Conservation (phyloP, 2,329 filamentous ascomycete genomes). For the Coniochaeta sp. region DNA sequence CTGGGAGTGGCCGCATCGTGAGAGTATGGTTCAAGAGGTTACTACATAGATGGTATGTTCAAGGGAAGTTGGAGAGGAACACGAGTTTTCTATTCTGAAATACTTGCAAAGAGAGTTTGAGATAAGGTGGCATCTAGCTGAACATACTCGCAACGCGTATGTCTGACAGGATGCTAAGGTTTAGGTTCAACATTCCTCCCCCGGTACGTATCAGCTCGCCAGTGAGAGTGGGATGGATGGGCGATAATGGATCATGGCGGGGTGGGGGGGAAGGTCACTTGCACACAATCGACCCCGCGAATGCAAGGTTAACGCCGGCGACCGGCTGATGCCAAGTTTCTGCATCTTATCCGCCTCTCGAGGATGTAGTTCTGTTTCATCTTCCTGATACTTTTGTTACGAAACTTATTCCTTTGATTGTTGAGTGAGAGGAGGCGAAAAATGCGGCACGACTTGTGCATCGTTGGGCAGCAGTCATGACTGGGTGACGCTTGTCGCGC, state of each 20-base stretch:
- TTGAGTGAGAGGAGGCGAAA: no score
- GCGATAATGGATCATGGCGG: not conserved
- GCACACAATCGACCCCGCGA: not conserved
- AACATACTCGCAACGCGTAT: not conserved
- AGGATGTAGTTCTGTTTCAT: not conserved
- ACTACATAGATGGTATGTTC: conserved; percentile 7
- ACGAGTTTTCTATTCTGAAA: not conserved
- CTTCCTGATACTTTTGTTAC: not conserved
- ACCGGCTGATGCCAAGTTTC: not conserved
- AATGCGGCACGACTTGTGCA: no score
- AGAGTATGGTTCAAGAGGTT: not conserved
- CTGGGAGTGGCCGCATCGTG: conserved; percentile 36
- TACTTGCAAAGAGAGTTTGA: not conserved
- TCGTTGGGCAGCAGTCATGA: not conserved
- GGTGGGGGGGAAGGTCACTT: not conserved
- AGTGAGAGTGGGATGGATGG: not conserved
- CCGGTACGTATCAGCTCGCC: not conserved
- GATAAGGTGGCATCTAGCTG: not conserved
- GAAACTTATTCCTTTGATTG: not conserved
- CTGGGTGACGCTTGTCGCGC: not conserved
- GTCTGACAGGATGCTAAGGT: not conserved
- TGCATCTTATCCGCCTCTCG: not conserved
- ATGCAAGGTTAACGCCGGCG: not conserved
- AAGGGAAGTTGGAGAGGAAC: not conserved
- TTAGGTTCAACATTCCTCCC: not conserved